phyloP scores from a whole-genome alignment of 257 asterid species.

The Sherardia arvensis region DNA sequence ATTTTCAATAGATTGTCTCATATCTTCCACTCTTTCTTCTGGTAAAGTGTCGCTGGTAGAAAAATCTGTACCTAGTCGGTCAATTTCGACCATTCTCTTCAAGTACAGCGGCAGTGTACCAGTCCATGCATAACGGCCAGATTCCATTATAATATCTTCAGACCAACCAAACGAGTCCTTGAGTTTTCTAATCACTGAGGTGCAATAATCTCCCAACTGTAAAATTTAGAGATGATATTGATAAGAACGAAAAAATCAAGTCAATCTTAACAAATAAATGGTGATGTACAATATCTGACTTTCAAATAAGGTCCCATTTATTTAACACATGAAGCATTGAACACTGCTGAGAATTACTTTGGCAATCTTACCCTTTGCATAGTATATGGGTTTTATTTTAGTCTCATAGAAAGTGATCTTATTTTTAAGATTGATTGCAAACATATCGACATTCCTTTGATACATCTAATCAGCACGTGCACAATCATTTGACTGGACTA shows the following conservation, averaged over 20 bases:
- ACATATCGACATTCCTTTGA: background rate
- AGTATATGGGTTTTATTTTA: background rate
- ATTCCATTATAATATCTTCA: slow-evolving; percentile 42
- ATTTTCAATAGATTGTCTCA: slow-evolving; percentile 46
- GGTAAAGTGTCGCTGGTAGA: slow-evolving; percentile 27
- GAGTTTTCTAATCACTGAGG: slow-evolving; percentile 44
- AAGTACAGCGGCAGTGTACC: slow-evolving; percentile 61
- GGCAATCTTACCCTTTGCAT: background rate
- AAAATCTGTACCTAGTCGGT: slow-evolving; percentile 19
- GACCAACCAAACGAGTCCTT: slow-evolving; percentile 64
- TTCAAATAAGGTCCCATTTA: background rate
- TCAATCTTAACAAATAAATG: background rate
- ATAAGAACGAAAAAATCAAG: background rate
- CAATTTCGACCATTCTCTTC: slow-evolving; percentile 24
- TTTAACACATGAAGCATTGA: background rate
- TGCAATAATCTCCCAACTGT: slow-evolving; percentile 54
- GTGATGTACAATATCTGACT: background rate
- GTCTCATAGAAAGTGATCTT: background rate
- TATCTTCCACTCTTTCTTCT: slow-evolving; percentile 43
- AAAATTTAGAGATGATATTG: slow-evolving; percentile 15
- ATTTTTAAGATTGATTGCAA: background rate
- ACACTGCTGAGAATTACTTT: background rate
- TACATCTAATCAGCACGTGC: background rate
- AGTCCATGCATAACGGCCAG: slow-evolving; percentile 44
- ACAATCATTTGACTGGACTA: background rate